Conservation (phyloP, 164 flowering plant genomes). For the Annona cherimola region DNA sequence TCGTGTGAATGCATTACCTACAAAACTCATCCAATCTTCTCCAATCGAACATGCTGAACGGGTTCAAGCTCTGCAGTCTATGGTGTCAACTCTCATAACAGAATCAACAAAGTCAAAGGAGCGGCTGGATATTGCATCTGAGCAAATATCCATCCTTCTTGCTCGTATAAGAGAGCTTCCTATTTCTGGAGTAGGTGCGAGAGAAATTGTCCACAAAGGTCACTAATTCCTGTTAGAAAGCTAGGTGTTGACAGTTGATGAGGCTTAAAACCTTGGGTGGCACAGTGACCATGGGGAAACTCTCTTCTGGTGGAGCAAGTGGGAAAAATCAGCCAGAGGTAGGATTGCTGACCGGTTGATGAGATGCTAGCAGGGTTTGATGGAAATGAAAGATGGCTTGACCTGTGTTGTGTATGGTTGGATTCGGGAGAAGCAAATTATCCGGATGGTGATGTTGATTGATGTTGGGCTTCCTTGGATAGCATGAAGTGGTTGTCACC, state of each 20-base stretch:
- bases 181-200: slow-evolving; percentile 30
- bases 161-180: slow-evolving; percentile 73
- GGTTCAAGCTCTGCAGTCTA: slow-evolving; percentile 64
- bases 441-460: slow-evolving; percentile 1
- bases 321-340: not conserved
- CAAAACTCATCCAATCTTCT: slow-evolving; percentile 30
- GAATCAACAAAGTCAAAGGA: slow-evolving; percentile 83
- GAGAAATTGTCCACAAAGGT: slow-evolving; percentile 24
- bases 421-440: slow-evolving; percentile 5
- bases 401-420: not conserved
- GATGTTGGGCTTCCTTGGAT: not conserved
- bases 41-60: slow-evolving; percentile 49
- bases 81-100: slow-evolving; percentile 61
- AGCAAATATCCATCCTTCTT: slow-evolving; percentile 59
- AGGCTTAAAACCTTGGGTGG: not conserved
- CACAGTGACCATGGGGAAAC: not conserved
- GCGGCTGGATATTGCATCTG: slow-evolving; percentile 63
- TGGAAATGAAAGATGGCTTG: not conserved
- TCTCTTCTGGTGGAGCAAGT: not conserved
- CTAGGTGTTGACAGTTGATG: not conserved
- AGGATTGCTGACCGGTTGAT: not conserved
- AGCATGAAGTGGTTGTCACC: not conserved
- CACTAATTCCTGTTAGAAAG: not conserved
- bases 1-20: slow-evolving; percentile 35
- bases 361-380: not conserved